These are phyloP conservation scores for Dactylellina drechsleri DNA, from an alignment of 2,329 filamentous ascomycete genomes.

Conservation along the genomic window DNA sequence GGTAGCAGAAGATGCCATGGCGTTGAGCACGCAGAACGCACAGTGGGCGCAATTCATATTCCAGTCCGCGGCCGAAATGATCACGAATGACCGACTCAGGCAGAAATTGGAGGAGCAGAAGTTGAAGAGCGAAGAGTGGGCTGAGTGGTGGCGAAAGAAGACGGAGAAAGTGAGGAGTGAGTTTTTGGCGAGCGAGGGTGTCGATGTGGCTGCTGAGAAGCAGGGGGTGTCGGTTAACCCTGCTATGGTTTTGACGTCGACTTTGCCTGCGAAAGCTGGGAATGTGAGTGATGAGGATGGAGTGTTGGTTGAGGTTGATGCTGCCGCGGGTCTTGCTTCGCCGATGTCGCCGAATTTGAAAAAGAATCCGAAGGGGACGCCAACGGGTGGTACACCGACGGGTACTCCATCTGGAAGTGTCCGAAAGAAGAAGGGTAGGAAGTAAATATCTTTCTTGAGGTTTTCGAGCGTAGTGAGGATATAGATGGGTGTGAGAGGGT, in stretches of 20 bases:
- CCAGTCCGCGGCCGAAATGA: conserved; percentile 96
- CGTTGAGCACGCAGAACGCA: conserved; percentile 89
- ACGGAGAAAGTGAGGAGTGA: conserved; percentile 83
- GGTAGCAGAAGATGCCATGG: conserved; percentile 88
- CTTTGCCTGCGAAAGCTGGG: conserved; percentile 58
- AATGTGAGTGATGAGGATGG: conserved; percentile 74
- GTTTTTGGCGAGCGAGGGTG: conserved; percentile 73
- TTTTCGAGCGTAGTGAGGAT: too few species aligned
- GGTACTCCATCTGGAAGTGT: conserved; percentile 45
- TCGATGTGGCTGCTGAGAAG: conserved; percentile 60
- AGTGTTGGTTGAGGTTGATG: conserved; percentile 75
- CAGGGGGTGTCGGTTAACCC: conserved; percentile 51
- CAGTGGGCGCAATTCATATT: conserved; percentile 96
- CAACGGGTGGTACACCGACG: conserved; percentile 29
- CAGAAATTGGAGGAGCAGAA: conserved; percentile 79
- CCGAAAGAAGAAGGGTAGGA: conserved; percentile 55
- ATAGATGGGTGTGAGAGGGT: background rate
- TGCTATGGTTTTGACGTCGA: conserved; percentile 59
- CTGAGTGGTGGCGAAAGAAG: conserved; percentile 87
- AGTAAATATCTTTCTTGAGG: conserved; percentile 21
- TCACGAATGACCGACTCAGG: conserved; percentile 81
- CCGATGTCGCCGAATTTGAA: conserved; percentile 22
- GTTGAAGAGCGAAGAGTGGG: conserved; percentile 75
- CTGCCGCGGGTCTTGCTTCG: conserved; percentile 10
- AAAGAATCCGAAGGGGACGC: conserved; percentile 42